These are phyloP conservation scores for Microstegium vimineum DNA, from an alignment of 176 grass and related monocot genomes.

Conservation along the genomic window DNA sequence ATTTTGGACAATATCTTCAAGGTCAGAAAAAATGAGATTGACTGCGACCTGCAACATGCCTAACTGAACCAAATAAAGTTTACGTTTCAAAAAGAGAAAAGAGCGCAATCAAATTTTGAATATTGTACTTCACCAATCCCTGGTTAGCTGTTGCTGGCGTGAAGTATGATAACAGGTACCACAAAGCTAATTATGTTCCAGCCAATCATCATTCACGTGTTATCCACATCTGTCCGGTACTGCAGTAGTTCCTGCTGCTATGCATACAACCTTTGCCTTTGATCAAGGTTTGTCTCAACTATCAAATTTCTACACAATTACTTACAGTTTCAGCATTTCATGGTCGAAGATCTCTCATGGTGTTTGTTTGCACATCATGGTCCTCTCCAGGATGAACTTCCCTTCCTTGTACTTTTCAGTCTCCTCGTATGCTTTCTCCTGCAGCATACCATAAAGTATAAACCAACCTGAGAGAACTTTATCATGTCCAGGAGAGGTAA, in stretches of 20 bases:
- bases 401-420: constrained; percentile 75
- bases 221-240: not conserved
- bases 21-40: not conserved
- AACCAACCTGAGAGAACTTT: not conserved
- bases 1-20: not conserved
- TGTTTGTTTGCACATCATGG: constrained; percentile 43
- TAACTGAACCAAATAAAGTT: not conserved
- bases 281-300: not conserved
- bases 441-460: not conserved
- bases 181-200: not conserved
- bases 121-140: not conserved
- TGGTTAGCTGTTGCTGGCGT: not conserved
- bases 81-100: not conserved
- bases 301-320: constrained; percentile 13
- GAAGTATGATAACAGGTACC: not conserved
- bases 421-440: constrained; percentile 71
- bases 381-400: constrained; percentile 63
- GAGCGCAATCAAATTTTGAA: not conserved
- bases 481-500: not conserved
- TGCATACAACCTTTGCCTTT: not conserved
- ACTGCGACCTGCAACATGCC: not conserved
- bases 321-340: not conserved
- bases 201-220: not conserved
- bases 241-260: not conserved
- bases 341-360: not conserved